Conservation (phyloP, 1,284 basidiomycete genomes). For the Trametes hirsuta region DNA sequence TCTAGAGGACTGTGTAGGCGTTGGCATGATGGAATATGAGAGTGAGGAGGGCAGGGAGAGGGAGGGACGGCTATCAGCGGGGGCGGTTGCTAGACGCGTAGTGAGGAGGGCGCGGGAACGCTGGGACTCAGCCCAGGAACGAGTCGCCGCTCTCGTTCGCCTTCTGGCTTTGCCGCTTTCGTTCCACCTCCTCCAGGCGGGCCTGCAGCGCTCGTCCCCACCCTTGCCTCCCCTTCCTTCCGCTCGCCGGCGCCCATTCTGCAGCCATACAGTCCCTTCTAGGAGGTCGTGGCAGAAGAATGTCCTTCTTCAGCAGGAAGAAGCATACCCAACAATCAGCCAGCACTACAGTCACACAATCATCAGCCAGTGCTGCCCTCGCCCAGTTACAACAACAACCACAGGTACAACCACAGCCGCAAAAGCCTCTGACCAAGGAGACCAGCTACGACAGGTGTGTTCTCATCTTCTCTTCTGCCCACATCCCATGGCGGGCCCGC, state of each 20-base stretch:
- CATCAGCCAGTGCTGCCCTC: conserved; percentile 61
- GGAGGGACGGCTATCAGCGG: conserved; percentile 28
- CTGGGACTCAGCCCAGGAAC: conserved; percentile 6
- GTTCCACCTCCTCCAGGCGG: conserved; percentile 29
- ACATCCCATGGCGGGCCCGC: conserved; percentile 10
- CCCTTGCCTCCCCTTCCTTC: conserved; percentile 10
- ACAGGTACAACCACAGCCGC: conserved; percentile 31
- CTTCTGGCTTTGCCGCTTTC: conserved; percentile 23
- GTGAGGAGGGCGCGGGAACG: conserved; percentile 13
- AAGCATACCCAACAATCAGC: conserved; percentile 53
- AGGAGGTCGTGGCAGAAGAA: conserved; percentile 64
- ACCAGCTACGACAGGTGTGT: conserved; percentile 38
- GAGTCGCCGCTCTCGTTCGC: conserved; percentile 6
- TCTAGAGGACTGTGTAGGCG: background rate
- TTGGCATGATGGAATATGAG: background rate
- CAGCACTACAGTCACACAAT: conserved; percentile 57
- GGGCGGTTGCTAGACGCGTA: conserved; percentile 27
- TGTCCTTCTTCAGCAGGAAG: conserved; percentile 90
- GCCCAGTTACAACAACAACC: conserved; percentile 44
- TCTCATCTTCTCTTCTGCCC: conserved; percentile 3
- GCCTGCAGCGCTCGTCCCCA: conserved; percentile 29
- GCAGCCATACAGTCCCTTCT: conserved; percentile 62
- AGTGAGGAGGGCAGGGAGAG: background rate
- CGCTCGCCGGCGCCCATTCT: conserved; percentile 16
- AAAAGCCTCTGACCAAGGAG: conserved; percentile 37